These are phyloP conservation scores for Phanerochaete carnosa DNA, from an alignment of 768 basidiomycete genomes.

Conservation along the genomic window DNA sequence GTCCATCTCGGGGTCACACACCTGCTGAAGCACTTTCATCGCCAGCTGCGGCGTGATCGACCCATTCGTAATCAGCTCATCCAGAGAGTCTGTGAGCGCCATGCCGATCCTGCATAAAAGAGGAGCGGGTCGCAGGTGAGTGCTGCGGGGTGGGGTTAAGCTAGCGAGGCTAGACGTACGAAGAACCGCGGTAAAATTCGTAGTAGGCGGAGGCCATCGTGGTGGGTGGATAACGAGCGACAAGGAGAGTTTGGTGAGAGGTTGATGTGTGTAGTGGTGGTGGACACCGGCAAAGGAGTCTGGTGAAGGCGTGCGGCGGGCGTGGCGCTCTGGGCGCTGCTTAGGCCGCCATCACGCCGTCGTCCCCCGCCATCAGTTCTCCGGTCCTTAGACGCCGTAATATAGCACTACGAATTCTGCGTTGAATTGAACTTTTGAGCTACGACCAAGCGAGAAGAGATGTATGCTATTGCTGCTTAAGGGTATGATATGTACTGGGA, in stretches of 20 bases:
- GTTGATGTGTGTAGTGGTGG: not conserved
- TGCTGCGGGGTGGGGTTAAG: not conserved
- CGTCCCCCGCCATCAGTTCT: slow-evolving; percentile 6
- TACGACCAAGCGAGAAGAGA: too few relatives aligned
- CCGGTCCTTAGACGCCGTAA: not conserved
- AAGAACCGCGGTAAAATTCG: slow-evolving; percentile 89
- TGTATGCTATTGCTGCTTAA: too few relatives aligned
- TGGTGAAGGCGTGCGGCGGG: slow-evolving; percentile 2
- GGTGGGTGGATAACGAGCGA: not conserved
- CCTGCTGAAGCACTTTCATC: slow-evolving; percentile 99
- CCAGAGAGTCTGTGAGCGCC: slow-evolving; percentile 95
- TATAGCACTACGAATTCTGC: not conserved
- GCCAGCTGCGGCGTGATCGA: slow-evolving; percentile 96
- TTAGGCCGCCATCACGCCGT: slow-evolving; percentile 5
- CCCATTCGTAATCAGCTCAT: slow-evolving; percentile 96
- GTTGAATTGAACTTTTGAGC: too few relatives aligned
- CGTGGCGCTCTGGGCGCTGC: slow-evolving; percentile 1
- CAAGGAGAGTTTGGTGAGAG: not conserved
- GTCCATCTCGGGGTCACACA: slow-evolving; percentile 27
- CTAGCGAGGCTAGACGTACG: slow-evolving; percentile 48
- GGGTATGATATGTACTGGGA: too few relatives aligned
- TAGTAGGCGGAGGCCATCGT: slow-evolving; percentile 82
- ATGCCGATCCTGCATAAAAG: slow-evolving; percentile 78
- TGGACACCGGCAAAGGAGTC: slow-evolving; percentile 18
- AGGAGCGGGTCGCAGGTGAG: not conserved